Evolutionary conservation across 2,329 filamentous ascomycete genomes (phyloP), one percentile per base, ranked within the genome.

Genomic region (Aspergillus pseudoterreus): DNA sequence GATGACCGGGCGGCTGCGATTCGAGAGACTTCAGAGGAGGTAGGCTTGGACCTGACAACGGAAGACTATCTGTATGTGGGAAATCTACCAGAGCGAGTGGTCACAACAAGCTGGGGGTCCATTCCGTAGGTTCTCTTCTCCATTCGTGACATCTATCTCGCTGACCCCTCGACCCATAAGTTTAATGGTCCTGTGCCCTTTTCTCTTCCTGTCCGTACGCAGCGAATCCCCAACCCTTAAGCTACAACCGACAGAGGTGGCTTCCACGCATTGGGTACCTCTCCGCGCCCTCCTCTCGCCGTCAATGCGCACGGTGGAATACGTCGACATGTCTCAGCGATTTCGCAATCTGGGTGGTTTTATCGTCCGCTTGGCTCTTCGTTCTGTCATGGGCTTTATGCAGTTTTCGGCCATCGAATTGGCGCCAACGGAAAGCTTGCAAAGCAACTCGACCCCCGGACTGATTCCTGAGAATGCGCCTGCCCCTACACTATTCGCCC

Each of bases 141-240:
- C 21, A 39, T 36, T 41, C 45, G 11, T 10, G 47, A 15, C 14
- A 45, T 32, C 4, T 14, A 12, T 14, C 24, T 33, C 27, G 22
- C 38, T 49, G 49, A 60, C 66, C 48, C 68, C 51, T 22, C 32
- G 14, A 21, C 24, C 30, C 24, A 10, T 4, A 33, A 83, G 82
- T 8, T 69, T 87, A 21, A 86, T 88, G 82, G 83, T 88, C 4
- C 74, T 88, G 6, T 88, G 84, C 61, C 85, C 85, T 0, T 87
- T 84, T 65, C 75, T 88, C 41, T 88, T 85, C 65, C 71, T 88
- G 21, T 70, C 83, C 50, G 86, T 81, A 2, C 76, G 75, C 15
- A 78, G 79, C 24, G 72, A 77, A 21, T 72, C 81, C 4, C 82
- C 84, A 4, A 68, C 78, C 1, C 73, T 88, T 36, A 76, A 76